These are phyloP conservation scores for Yamadazyma akitaensis DNA, from an alignment of 805 yeast genomes.

Conservation along the genomic window DNA sequence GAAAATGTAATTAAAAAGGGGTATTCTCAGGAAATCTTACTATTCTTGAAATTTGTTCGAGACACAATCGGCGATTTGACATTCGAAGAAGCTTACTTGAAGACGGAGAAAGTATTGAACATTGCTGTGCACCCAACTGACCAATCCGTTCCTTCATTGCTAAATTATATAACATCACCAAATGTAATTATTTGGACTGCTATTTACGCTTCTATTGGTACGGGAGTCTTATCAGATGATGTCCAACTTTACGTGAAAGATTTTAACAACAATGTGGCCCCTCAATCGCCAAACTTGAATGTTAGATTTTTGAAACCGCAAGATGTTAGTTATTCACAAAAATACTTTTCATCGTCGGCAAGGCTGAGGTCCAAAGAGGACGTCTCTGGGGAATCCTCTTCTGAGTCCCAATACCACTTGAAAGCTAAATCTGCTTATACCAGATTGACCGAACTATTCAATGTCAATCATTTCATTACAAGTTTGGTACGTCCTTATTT, in stretches of 20 bases:
- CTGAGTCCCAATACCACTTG: slow-evolving; percentile 19
- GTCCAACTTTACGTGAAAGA: slow-evolving; percentile 59
- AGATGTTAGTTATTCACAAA: slow-evolving; percentile 46
- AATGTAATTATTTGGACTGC: slow-evolving; percentile 90
- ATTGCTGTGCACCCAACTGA: slow-evolving; percentile 82
- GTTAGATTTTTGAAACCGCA: slow-evolving; percentile 42
- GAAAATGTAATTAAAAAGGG: slow-evolving; percentile 77
- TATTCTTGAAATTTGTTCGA: slow-evolving; percentile 75
- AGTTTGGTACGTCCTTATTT: slow-evolving; percentile 91
- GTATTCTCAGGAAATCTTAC: slow-evolving; percentile 79
- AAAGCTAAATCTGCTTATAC: slow-evolving; percentile 65
- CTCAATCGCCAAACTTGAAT: slow-evolving; percentile 41
- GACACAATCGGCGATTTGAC: slow-evolving; percentile 78
- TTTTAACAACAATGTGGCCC: slow-evolving; percentile 58
- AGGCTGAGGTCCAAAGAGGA: slow-evolving; percentile 12
- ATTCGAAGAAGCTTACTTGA: slow-evolving; percentile 86
- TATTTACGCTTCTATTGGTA: slow-evolving; percentile 77
- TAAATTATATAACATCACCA: slow-evolving; percentile 91
- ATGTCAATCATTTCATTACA: slow-evolving; percentile 89
- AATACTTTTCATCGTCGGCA: slow-evolving; percentile 27
- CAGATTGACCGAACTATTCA: slow-evolving; percentile 84
- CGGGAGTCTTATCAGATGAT: slow-evolving; percentile 58
- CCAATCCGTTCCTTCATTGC: slow-evolving; percentile 62
- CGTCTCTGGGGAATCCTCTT: slow-evolving; percentile 8
- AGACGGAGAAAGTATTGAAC: slow-evolving; percentile 75